A percentile compares a stretch with the other conserved stretches of the same genome.
These are phyloP conservation scores for Syzygium syzygioides DNA, from an alignment of 441 rosid species.

Conservation along the genomic window DNA sequence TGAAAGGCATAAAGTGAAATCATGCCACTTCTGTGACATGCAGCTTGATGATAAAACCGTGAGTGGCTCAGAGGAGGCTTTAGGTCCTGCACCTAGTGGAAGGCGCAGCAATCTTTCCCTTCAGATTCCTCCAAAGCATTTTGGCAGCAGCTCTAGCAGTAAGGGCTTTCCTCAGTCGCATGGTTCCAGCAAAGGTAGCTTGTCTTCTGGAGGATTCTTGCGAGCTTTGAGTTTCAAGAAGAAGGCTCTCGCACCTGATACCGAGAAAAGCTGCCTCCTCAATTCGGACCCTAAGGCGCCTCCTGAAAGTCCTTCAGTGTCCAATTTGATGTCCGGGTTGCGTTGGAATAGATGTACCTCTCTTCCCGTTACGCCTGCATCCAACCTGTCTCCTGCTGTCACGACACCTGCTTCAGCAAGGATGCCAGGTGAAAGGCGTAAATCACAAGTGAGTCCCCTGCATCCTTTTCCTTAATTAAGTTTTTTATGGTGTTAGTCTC, in stretches of 20 bases:
- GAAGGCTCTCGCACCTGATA: constrained; percentile 38
- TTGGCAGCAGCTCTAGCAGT: constrained; percentile 37
- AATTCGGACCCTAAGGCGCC: constrained; percentile 31
- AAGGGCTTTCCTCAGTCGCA: constrained; percentile 55
- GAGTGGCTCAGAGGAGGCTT: constrained; percentile 31
- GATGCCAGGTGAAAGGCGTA: constrained; percentile 48
- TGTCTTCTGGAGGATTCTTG: constrained; percentile 60
- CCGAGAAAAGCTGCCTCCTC: constrained; percentile 67
- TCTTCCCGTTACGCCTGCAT: constrained; percentile 66
- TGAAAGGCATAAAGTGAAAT: background rate
- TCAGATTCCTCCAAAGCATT: constrained; percentile 65
- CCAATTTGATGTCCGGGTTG: constrained; percentile 31
- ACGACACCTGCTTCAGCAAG: constrained; percentile 57
- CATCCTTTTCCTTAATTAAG: background rate
- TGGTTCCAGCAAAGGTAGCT: constrained; percentile 43
- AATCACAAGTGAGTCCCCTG: constrained; percentile 32
- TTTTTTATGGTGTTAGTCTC: background rate
- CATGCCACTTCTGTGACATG: background rate
- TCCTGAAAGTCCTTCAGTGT: constrained; percentile 42
- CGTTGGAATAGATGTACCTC: constrained; percentile 73
- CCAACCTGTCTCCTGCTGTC: constrained; percentile 57
- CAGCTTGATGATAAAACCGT: constrained; percentile 32
- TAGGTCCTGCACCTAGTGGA: constrained; percentile 37
- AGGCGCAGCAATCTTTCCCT: constrained; percentile 67
- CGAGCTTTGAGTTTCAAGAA: constrained; percentile 72